Base-by-base conservation (phyloP, 352 stramenopile genomes). In the Phytopythium delawarense region DNA sequence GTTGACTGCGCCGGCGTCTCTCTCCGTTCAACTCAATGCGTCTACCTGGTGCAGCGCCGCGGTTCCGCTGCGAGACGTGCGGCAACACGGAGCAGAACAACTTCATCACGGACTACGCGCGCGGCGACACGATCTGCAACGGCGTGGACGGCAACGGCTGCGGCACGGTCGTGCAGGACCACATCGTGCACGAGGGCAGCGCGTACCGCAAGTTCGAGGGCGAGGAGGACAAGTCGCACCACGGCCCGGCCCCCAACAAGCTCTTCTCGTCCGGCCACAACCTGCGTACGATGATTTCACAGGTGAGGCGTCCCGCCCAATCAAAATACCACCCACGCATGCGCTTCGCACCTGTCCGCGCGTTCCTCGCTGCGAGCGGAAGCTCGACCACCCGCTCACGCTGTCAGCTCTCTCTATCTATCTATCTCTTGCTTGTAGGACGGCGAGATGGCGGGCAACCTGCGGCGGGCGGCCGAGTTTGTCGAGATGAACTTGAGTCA, bases 131-230 rank as follows among this genome's bases (percentile, higher is more conserved):
- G 37, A 92, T 96, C 59, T 96, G 87, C 69, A 96, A 91, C 66
- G 87, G 87, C 9, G 57, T 90, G 34, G 87, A 96, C 59, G 87
- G 94, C 42, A 94, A 87, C 48, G 81, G 82, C 46, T 99, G 95
- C 66, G 95, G 96, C 20, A 98, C 88, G 0, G 94, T 99, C 32
- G 92, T 97, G 28, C 88, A 96, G 63, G 95, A 98, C 71, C 94
- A 96, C 59, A 94, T 98, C 37, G 96, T 98, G 72, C 94, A 98
- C 66, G 96, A 99, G 86, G 95, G 96, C 58, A 96, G 87, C 28
- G 88, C 93, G 57, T 98, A 96, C 78, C 86, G 96, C 44, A 98
- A 99, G 71, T 99, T 99, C 79, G 93, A 98, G 76, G 96, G 93
- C 46, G 94, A 99, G 79, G 92, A 97, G 46, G 95, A 99, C 78